Base-by-base conservation (phyloP, 1,284 basidiomycete genomes). In the Leccinum subrobustum region DNA sequence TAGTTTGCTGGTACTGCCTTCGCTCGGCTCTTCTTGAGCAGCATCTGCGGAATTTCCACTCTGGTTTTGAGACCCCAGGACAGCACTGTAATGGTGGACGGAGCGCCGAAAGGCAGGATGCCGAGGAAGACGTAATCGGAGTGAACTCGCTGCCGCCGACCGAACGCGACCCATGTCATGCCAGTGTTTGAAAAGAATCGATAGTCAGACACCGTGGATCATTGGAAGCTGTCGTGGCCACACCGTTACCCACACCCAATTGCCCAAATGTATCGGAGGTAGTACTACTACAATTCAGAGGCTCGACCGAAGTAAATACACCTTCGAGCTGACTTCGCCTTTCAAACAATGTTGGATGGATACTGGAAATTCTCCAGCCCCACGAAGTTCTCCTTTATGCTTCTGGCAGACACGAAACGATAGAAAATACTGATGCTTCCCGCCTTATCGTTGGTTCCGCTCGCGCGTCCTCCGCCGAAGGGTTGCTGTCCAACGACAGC, bases 401-500 rank as follows among this genome's bases (percentile, higher is more conserved):
- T 94, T 70, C 96, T 84, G 53, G 92, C 88, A 59, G 90, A 93
- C 59, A 95, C 84, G 76, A 96, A 96, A 61, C 94, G 82, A 76
- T 91, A 94, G 79, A 93, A 96, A 73, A 98, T 92, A 68, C 83
- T 86, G 67, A 95, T 89, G 65, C 91, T 94, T 14, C 96, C 96
- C 1, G 95, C 93, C 81, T 98, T 99, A 79, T 99, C 97, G 80
- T 98, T 98, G 65, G 97, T 99, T 31, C 97, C 96, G 68, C 91
- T 94, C 23, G 85, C 93, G 52, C 96, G 86, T 6, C 88, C 93
- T 60, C 96, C 97, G 59, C 96, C 96, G 74, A 99, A 99, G 6
- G 96, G 95, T 77, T 99, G 96, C 76, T 98, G 95, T 6, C 93
- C 94, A 29, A 97, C 93, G 53, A 94, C 92, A 27, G 96, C 96